Evolutionary conservation across 2,329 filamentous ascomycete species (phyloP).

Genomic region (Colletotrichum shisoi): DNA sequence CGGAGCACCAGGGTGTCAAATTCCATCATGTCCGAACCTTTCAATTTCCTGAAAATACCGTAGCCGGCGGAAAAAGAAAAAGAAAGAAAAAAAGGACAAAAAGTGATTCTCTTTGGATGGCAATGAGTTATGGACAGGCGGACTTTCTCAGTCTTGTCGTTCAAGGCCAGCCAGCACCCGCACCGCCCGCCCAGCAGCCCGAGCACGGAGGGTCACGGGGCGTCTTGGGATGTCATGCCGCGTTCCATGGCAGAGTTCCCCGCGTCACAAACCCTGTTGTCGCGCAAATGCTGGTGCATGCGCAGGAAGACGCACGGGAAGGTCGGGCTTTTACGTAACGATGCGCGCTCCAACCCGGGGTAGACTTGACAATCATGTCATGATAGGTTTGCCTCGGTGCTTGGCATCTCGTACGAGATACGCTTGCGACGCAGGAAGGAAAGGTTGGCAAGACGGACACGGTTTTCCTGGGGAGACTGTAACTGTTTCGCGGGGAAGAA

Average conservation of each 20-base stretch:
- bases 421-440: constrained; percentile 14
- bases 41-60: background rate
- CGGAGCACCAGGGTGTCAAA: constrained; percentile 16
- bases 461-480: background rate
- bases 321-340: constrained; percentile 36
- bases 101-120: background rate
- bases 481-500: constrained; percentile 26
- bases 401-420: constrained; percentile 35
- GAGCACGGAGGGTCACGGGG: constrained; percentile 24
- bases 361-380: background rate
- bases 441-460: constrained; percentile 18
- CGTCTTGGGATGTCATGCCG: constrained; percentile 17
- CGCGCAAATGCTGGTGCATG: constrained; percentile 10
- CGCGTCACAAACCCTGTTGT: constrained; percentile 15
- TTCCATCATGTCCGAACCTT: constrained; percentile 2
- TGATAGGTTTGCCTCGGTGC: constrained; percentile 21
- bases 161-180: constrained; percentile 3
- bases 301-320: constrained; percentile 32
- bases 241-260: constrained; percentile 21
- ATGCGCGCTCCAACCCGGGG: constrained; percentile 24
- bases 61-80: no score
- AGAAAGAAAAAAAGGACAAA: background rate
- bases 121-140: no score
- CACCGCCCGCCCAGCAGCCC: background rate
- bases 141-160: background rate